Evolutionary conservation across 371 early-diverging fungal species (phyloP).

Genomic region (Lichtheimia ramosa): DNA sequence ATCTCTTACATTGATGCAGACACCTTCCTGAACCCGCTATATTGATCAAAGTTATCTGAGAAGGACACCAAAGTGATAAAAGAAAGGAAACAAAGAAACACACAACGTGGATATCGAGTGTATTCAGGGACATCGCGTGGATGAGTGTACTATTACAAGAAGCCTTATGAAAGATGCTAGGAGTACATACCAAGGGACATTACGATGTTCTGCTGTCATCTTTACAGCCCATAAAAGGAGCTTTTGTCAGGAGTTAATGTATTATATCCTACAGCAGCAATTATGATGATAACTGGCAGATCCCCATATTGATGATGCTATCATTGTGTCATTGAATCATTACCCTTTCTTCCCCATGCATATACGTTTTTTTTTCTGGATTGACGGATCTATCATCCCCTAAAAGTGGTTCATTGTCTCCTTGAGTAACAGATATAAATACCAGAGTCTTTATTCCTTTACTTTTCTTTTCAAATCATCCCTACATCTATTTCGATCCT

Average conservation of each 20-base stretch:
- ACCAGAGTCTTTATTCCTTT: background rate
- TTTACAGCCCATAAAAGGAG: background rate
- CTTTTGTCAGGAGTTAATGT: background rate
- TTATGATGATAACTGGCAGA: too few species aligned
- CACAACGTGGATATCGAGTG: too few species aligned
- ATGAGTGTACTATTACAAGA: background rate
- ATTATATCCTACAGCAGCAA: too few species aligned
- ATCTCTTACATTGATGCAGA: too few species aligned
- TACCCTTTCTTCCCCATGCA: background rate
- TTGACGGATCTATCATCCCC: background rate
- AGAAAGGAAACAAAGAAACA: too few species aligned
- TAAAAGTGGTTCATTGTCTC: slow-evolving; percentile 1
- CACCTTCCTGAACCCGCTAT: too few species aligned
- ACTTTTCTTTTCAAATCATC: background rate
- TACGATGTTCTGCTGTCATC: background rate
- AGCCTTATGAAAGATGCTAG: slow-evolving; percentile 1
- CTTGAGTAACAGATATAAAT: background rate
- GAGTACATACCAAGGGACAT: background rate
- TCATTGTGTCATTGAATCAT: slow-evolving; percentile 6
- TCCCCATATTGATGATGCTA: slow-evolving; percentile 7
- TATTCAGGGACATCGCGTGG: too few species aligned
- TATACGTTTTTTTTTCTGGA: background rate
- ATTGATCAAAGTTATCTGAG: too few species aligned
- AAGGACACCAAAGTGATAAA: too few species aligned
- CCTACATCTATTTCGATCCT: background rate